Conservation (phyloP, 805 yeast species). For the Yarrowia bubula region DNA sequence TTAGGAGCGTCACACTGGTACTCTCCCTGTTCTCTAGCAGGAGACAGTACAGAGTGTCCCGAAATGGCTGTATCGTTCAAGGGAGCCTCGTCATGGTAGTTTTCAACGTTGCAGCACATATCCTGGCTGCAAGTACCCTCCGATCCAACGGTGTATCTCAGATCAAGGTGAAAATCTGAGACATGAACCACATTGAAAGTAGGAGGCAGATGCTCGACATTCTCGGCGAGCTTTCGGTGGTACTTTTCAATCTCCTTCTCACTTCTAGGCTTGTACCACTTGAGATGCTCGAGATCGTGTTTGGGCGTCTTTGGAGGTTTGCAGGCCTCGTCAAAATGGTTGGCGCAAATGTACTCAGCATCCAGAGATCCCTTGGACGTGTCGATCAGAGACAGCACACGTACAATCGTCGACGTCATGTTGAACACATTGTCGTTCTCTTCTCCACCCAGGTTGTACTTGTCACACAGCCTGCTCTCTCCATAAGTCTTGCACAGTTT, state of each 20-base stretch:
- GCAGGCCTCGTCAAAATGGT: conserved; percentile 20
- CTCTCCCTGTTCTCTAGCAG: conserved; percentile 58
- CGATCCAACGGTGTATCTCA: conserved; percentile 48
- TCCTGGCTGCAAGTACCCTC: conserved; percentile 47
- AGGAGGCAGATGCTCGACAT: conserved; percentile 1
- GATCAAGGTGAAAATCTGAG: conserved; percentile 63
- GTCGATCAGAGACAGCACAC: conserved; percentile 7
- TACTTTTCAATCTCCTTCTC: background rate
- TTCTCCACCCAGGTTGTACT: conserved; percentile 18
- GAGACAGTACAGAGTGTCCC: background rate
- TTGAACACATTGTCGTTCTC: conserved; percentile 18
- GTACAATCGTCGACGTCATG: conserved; percentile 19
- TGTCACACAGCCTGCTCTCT: conserved; percentile 7
- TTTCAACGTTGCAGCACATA: conserved; percentile 54
- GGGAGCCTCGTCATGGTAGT: conserved; percentile 30
- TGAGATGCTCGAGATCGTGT: conserved; percentile 10
- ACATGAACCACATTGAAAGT: conserved; percentile 62
- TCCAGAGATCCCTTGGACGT: conserved; percentile 13
- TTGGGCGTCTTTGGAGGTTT: conserved; percentile 12
- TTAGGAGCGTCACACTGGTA: conserved; percentile 69
- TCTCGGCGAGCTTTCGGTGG: conserved; percentile 9
- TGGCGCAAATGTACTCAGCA: conserved; percentile 14
- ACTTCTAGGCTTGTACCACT: conserved; percentile 13
- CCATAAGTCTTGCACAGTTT: conserved; percentile 4
- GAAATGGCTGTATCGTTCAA: conserved; percentile 42